Evolutionary conservation across 2,329 filamentous ascomycete genomes (phyloP), one percentile per base, ranked within the genome.

Genomic region (Colletotrichum sp.): DNA sequence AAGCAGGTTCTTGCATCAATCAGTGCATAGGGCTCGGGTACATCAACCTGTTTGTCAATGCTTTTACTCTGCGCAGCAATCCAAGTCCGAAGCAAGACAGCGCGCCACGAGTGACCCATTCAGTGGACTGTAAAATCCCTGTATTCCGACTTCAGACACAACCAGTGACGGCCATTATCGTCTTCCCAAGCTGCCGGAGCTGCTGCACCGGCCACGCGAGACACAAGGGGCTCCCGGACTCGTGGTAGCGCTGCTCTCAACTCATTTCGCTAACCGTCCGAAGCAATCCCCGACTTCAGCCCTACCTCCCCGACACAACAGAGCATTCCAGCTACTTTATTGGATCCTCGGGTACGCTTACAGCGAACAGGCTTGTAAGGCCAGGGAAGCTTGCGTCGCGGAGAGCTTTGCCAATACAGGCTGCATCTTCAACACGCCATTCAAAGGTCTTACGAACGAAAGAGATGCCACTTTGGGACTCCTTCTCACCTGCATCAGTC

Each of bases 261-360:
- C 36, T 48, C 16, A 15, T 28, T 9, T 62, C 18, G 67, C 67
- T 70, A 70, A 70, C 67, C 56, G n/a, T 52, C 56, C 28, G 28
- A 34, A 62, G 67, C 36, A 61, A 70, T 62, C 18, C 56, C 67
- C 67, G 67, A 70, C 34, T 34, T 70, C 67, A 70, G 67, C 56
- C 67, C 67, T 70, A 70, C 24, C 21, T 28, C 24, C 10, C 21
- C 16, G 67, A n/a, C 36, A 28, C 8, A 8, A 38, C 56, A 34
- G 34, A 15, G 9, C 38, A 5, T 70, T 32, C 34, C 62, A 66
- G 26, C 56, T 28, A 3, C 55, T 34, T 48, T 5, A 43, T 36
- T 56, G 66, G 32, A 12, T 30, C 12, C 30, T 28, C 34, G n/a
- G 52, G 13, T 26, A 18, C 34, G 32, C 32, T 30, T 7, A 32